Base-by-base conservation (phyloP, 371 early-diverging fungal species). In the Mucor piriformis region DNA sequence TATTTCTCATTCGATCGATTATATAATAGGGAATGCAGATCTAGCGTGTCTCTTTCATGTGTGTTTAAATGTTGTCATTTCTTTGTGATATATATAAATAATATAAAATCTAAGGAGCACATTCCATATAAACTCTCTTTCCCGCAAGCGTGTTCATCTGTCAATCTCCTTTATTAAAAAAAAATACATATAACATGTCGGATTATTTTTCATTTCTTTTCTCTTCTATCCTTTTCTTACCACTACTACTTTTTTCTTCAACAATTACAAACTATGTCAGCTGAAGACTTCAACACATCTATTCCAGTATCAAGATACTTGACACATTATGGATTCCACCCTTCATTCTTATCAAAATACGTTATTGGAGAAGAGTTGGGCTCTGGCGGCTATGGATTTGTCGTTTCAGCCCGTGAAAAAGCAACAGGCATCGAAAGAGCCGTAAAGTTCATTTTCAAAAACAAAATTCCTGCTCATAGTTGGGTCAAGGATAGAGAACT, bases 301-400 rank as follows among this genome's bases (percentile, higher is more conserved):
- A n/a, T 43, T 13, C 29, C 33, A 12, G 23, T 54, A 11, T 20
- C 48, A 21, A 35, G 44, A 13, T 38, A 61, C 23, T 35, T 66
- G 40, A 24, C 48, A 6, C 60, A 70, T 27, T 74, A 80, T 48
- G 7, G 59, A 13, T 64, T 86, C 15, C 75, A 74, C 11, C 75
- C 81, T 13, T 62, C 69, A 24, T 86, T 89, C 53, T 21, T 69
- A 15, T 47, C 66, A 12, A 73, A 83, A 49, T 90, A 88, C 57
- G 55, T 59, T 6, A 61, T 90, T 7, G 83, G 82, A 8, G 84
- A 86, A 53, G 88, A 88, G 64, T 85, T 93, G 18, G 92, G 92
- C 13, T 81, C 75, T 16, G 93, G 93, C 38, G 93, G 90, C 8
- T 91, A 87, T 67, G 93, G 93, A 8, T 89, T 89, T 65, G 92